Evolutionary conservation across 495 filamentous ascomycete genomes (phyloP), one percentile per base, ranked within the genome.

Genomic region (Hypoxylon fuscum): DNA sequence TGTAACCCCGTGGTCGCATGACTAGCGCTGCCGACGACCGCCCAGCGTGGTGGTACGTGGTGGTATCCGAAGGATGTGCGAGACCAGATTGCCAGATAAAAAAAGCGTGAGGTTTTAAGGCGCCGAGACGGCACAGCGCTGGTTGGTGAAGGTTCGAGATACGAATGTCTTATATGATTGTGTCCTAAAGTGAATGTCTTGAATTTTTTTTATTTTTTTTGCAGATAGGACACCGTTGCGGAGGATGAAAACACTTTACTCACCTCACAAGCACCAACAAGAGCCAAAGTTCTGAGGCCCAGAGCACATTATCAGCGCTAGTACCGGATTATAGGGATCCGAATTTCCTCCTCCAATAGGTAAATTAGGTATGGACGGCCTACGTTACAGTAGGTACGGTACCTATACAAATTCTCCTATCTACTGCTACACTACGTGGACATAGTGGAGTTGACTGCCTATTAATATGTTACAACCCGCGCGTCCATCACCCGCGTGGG

Each of bases 401-500:
- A n/a, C n/a, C n/a, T n/a, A n/a, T n/a, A n/a, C n/a, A n/a, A n/a
- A n/a, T n/a, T n/a, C n/a, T n/a, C n/a, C n/a, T n/a, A n/a, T n/a
- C n/a, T n/a, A n/a, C n/a, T n/a, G n/a, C 2, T 32, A 32, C 31
- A 27, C 27, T 14, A 46, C 15, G 14, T 61, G 49, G 49, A 37
- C 31, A 46, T 25, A 43, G 58, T 61, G 58, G 58, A 35, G 14
- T n/a, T 12, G 10, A 25, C 20, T 22, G 10, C 12, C 41, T 43
- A 43, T 43, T 43, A 43, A 43, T 43, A 53, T 42, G 63, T 61
- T 61, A 48, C 47, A 53, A 54, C 48, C 63, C 38, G 41, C 34
- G 42, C 31, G 38, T 38, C 29, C 55, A 55, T 60, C 32, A 48
- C 57, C 47, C 53, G 63, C 57, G 63, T 66, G 63, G 63, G 57